Conservation (phyloP, 192 early-diverging fungal species). For the Gonapodya sp. region DNA sequence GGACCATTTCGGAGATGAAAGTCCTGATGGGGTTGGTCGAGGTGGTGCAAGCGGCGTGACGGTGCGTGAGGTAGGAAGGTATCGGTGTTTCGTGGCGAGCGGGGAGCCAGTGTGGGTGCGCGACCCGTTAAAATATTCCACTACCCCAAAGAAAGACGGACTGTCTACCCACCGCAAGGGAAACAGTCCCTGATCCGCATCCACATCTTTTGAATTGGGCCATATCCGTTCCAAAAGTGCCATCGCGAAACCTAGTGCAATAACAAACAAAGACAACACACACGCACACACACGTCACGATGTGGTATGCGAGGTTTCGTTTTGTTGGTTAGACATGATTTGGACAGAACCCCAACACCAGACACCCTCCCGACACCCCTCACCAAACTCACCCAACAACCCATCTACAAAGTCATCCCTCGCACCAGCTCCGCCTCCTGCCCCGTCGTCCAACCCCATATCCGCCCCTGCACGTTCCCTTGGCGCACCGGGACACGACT, state of each 20-base stretch:
- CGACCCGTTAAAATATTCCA: no score
- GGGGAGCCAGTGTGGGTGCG: no score
- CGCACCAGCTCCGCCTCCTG: background rate
- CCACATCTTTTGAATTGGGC: background rate
- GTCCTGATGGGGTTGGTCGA: conserved; percentile 48
- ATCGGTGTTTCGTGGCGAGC: background rate
- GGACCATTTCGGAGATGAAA: conserved; percentile 66
- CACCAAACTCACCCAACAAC: background rate
- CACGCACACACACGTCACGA: no score
- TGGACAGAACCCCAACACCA: no score
- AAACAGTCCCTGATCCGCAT: background rate
- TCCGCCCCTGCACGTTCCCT: background rate
- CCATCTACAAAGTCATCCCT: background rate
- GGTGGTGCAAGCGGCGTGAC: conserved; percentile 25
- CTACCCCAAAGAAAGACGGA: no score
- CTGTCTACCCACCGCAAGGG: background rate
- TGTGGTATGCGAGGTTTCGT: no score
- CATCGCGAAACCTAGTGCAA: background rate
- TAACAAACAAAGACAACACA: no score
- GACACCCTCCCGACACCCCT: no score
- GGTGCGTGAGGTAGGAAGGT: conserved; percentile 14
- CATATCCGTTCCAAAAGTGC: background rate
- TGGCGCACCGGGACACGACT: background rate
- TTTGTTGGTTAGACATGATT: no score
- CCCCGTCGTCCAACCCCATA: background rate